Base-by-base conservation (phyloP, 2,329 filamentous ascomycete species). In the Stagonosporopsis rhizophila region DNA sequence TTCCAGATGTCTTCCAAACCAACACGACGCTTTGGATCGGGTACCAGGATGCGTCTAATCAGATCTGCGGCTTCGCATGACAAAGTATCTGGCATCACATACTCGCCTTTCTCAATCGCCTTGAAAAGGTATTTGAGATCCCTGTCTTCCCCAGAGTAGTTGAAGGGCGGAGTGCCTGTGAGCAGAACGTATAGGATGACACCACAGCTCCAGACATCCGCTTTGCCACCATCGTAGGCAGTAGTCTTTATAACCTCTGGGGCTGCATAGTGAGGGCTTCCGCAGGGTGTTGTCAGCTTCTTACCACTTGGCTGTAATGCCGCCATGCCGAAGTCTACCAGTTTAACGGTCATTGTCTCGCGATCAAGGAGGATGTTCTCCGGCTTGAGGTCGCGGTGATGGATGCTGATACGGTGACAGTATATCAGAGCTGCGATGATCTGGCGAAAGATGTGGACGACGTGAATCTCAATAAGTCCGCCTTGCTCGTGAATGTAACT, bases 281-380 rank as follows among this genome's bases (percentile, higher is more conserved):
- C 95, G 68, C 95, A 99, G 4, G 94, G 92, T 0, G 95, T 98
- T 53, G 86, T 90, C 25, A 99, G 84, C 71, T 88, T 88, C 63
- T 92, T 88, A 8, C 87, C 89, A 22, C 86, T 84, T 3, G 90
- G 90, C 74, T 98, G 94, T 38, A 98, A 82, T 3, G 94, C 94
- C 40, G 95, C 95, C 93, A 99, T 97, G 38, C 95, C 94, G 75
- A 99, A 99, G 75, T 99, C 95, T 47, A 94, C 94, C 67, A 99
- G 88, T 78, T 98, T 99, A 75, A 98, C 87, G 55, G 90, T 87
- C 49, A 89, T 84, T 42, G 74, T 78, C 6, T 88, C 81, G 3
- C 81, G 81, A 54, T 92, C 92, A 46, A 99, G 83, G 17, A 99
- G 82, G 41, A 99, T 97, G 68, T 99, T 99, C 77, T 99, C 95